These are phyloP conservation scores for Schoenoplectus triqueter DNA, from an alignment of 202 grass and related monocot genomes.

Conservation along the genomic window DNA sequence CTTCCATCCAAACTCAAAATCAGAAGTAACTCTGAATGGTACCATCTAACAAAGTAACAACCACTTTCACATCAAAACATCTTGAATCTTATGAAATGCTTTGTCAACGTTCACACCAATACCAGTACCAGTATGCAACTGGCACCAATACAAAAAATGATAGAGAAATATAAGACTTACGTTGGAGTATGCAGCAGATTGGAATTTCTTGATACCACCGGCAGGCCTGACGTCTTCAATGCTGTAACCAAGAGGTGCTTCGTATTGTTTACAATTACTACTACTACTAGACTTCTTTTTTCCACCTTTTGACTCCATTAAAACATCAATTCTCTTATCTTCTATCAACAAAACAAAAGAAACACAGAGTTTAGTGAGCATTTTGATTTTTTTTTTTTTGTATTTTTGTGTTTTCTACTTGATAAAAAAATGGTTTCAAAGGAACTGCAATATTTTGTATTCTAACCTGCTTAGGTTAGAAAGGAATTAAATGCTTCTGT, in stretches of 20 bases:
- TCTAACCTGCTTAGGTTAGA: no score
- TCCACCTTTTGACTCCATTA: slow-evolving; percentile 92
- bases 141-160: not conserved
- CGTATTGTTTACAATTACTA: slow-evolving; percentile 67
- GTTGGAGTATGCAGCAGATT: slow-evolving; percentile 97
- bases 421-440: not conserved
- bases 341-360: not conserved
- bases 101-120: not conserved
- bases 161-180: slow-evolving; percentile 46
- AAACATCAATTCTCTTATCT: slow-evolving; percentile 62
- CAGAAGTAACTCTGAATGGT: not conserved
- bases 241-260: slow-evolving; percentile 90
- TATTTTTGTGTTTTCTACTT: not conserved
- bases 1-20: not conserved
- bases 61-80: not conserved
- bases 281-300: slow-evolving; percentile 85
- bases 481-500: not conserved
- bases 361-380: not conserved
- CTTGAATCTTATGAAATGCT: not conserved
- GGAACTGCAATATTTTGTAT: no score
- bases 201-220: slow-evolving; percentile 95
- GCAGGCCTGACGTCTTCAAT: slow-evolving; percentile 94
- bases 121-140: not conserved
- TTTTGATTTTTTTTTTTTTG: not conserved
- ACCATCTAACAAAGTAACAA: not conserved